Percentiles rank a stretch among this genome's conserved stretches.
Conservation (phyloP, 108 stramenopile genomes). For the Aurantiochytrium sp. region DNA sequence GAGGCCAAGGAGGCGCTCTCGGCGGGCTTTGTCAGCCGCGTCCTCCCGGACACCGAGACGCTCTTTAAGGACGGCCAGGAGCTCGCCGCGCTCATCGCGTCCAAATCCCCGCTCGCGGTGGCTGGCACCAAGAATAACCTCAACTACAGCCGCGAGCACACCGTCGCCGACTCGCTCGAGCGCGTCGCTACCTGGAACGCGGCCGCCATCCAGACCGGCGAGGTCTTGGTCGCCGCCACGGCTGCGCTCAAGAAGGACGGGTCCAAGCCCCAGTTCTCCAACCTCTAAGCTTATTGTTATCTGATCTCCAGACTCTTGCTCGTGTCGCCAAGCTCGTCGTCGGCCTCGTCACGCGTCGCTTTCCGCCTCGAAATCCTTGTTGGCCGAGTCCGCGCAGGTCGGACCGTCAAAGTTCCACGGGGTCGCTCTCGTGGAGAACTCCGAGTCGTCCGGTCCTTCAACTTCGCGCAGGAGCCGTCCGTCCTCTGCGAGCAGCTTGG, state of each 20-base stretch:
- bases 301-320: no score
- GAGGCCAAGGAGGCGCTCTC: constrained; percentile 15
- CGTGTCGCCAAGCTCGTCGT: no score
- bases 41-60: constrained; percentile 2
- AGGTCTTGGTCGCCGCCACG: constrained; percentile 38
- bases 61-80: constrained; percentile 21
- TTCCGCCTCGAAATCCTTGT: no score
- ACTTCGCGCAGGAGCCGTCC: no score
- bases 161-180: constrained; percentile 38
- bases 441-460: no score
- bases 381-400: no score
- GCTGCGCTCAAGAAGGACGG: constrained; percentile 30
- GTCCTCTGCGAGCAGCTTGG: no score
- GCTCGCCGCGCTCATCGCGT: constrained; percentile 42
- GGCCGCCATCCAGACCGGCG: constrained; percentile 45
- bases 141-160: constrained; percentile 50
- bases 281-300: constrained; percentile 31
- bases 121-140: constrained; percentile 51
- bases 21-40: constrained; percentile 29
- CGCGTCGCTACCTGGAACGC: constrained; percentile 48
- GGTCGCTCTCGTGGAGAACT: no score
- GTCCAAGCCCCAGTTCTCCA: constrained; percentile 36
- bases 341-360: no score
- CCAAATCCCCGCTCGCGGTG: constrained; percentile 51
- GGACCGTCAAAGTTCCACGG: no score